Evolutionary conservation across 306 rosid species (phyloP).

Genomic region (Adenanthera pavonina): DNA sequence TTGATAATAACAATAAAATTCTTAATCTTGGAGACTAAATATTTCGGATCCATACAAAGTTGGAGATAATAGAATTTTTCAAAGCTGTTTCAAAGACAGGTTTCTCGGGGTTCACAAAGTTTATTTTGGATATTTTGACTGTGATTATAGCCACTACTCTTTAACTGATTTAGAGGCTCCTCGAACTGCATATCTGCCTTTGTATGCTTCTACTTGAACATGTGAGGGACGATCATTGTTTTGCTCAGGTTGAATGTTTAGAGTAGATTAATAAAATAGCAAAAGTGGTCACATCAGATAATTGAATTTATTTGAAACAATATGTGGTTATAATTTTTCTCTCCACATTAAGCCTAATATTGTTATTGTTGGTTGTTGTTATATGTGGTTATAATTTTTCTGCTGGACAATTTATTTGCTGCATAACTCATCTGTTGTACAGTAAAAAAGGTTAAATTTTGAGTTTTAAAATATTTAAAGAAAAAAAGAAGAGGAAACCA

Average conservation of each 20-base stretch:
- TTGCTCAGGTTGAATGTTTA: neutral
- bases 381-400: neutral
- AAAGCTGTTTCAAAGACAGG: constrained; percentile 45
- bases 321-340: neutral
- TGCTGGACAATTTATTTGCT: no score
- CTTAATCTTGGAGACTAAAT: constrained; percentile 53
- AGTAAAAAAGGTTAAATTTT: no score
- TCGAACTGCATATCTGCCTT: constrained; percentile 43
- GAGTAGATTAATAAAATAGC: neutral
- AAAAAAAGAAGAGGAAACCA: no score
- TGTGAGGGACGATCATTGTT: constrained; percentile 31
- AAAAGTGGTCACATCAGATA: neutral
- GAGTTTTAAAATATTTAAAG: no score
- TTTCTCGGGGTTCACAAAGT: constrained; percentile 57
- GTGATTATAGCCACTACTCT: constrained; percentile 42
- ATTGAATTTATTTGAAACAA: neutral
- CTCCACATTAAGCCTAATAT: no score
- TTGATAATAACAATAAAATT: constrained; percentile 34
- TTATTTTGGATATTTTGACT: constrained; percentile 39
- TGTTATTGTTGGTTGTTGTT: no score
- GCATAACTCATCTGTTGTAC: no score
- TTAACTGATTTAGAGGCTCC: constrained; percentile 33
- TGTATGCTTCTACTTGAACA: constrained; percentile 32
- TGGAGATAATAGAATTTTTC: constrained; percentile 46
- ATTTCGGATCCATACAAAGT: constrained; percentile 64